Evolutionary conservation across 768 basidiomycete genomes (phyloP).

Genomic region (Tephrocybe sp.): DNA sequence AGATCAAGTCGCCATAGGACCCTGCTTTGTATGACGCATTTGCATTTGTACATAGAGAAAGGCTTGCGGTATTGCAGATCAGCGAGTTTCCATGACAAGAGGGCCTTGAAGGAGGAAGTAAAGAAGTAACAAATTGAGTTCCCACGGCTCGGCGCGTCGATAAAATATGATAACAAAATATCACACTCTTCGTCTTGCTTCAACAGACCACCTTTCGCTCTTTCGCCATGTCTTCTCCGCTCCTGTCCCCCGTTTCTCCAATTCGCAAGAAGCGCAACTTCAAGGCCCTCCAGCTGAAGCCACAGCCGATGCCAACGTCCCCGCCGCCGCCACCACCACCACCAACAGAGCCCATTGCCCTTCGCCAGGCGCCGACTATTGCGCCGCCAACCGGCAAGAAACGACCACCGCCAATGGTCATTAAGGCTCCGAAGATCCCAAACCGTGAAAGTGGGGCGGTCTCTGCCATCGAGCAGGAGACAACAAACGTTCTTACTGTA

Average conservation of each 20-base stretch:
- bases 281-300: slow-evolving; percentile 79
- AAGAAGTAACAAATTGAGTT: not conserved
- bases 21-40: not conserved
- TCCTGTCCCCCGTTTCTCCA: slow-evolving; percentile 31
- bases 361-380: slow-evolving; percentile 51
- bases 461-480: slow-evolving; percentile 42
- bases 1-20: slow-evolving; percentile 6
- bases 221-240: slow-evolving; percentile 9
- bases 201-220: slow-evolving; percentile 2
- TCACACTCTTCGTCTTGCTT: not conserved
- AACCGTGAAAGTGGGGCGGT: slow-evolving; percentile 33
- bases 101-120: not conserved
- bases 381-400: slow-evolving; percentile 50
- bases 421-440: slow-evolving; percentile 69
- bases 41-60: no score
- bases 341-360: slow-evolving; percentile 42
- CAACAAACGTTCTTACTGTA: slow-evolving; percentile 41
- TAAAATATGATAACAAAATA: slow-evolving; percentile 13
- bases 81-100: slow-evolving; percentile 12
- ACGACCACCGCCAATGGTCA: slow-evolving; percentile 80
- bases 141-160: slow-evolving; percentile 17
- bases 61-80: slow-evolving; percentile 1
- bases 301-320: slow-evolving; percentile 41
- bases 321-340: slow-evolving; percentile 33
- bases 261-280: slow-evolving; percentile 92